A percentile compares a stretch with the other conserved stretches of the same genome.
These are phyloP conservation scores for Pseudogymnoascus sp. DNA, from an alignment of 2,329 filamentous ascomycete species.

Conservation along the genomic window DNA sequence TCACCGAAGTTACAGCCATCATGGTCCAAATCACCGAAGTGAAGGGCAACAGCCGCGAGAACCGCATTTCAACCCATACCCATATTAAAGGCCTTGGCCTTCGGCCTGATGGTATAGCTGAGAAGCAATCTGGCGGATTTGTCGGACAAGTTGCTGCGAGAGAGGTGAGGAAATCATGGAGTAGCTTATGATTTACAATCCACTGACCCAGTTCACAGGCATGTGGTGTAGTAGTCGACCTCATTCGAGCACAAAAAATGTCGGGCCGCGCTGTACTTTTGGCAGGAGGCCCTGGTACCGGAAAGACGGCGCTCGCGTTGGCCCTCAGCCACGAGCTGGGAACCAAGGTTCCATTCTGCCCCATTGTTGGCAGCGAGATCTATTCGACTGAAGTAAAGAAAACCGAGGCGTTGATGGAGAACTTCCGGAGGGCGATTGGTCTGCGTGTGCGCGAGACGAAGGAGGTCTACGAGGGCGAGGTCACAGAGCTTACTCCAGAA, in stretches of 20 bases:
- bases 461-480: slow-evolving; percentile 98
- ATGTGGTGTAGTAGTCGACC: slow-evolving; percentile 89
- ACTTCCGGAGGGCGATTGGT: slow-evolving; percentile 93
- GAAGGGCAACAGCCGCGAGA: slow-evolving; percentile 89
- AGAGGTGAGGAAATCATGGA: slow-evolving; percentile 52
- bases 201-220: slow-evolving; percentile 47
- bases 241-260: slow-evolving; percentile 97
- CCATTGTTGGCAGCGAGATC: slow-evolving; percentile 95
- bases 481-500: slow-evolving; percentile 93
- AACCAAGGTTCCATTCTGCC: slow-evolving; percentile 96
- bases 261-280: slow-evolving; percentile 87
- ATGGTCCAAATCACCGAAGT: slow-evolving; percentile 93
- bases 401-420: slow-evolving; percentile 98
- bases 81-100: slow-evolving; percentile 95
- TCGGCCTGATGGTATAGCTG: slow-evolving; percentile 76
- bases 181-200: neutral
- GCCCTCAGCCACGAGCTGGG: slow-evolving; percentile 95
- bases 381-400: slow-evolving; percentile 99
- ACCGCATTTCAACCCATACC: slow-evolving; percentile 91
- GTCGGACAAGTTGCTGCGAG: slow-evolving; percentile 81
- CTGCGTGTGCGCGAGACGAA: slow-evolving; percentile 97
- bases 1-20: slow-evolving; percentile 25
- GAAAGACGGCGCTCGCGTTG: slow-evolving; percentile 92
- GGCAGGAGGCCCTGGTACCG: slow-evolving; percentile 89
- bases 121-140: slow-evolving; percentile 73